Evolutionary conservation across 768 basidiomycete genomes (phyloP), one percentile per base, ranked within the genome.

Genomic region (Mrakia blollopis): DNA sequence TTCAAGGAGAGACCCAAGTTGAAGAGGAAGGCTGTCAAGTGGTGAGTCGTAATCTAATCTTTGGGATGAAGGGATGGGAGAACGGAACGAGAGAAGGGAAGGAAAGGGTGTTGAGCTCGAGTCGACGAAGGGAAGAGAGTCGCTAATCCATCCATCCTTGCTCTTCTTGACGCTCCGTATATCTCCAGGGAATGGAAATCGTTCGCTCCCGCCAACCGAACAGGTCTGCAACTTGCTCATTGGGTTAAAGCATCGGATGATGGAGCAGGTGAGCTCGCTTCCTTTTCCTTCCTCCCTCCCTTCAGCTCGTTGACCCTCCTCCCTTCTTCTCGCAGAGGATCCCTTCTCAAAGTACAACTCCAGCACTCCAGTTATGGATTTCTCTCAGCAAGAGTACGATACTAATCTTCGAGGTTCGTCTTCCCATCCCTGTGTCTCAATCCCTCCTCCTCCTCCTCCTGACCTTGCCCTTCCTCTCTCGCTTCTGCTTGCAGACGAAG

Each of bases 1-100:
- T 87, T 95, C 76, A 94, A 94, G 82, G 91, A 93, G 83, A 91
- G 92, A 79, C 92, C 93, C 4, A 91, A 89, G 79, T 85, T 92
- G 32, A 89, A 89, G 21, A 86, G 86, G 3, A 89, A 87, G 75
- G 87, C 88, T 0, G 68, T 50, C 30, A 76, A 63, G 70, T 76
- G 75, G 75, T 71, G 18, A 23, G 75, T 71, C 35, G 3, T 8
- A 35, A 1, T 65, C 63, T 37, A 6, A 28, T 4, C 16, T 30
- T 8, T n/a, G 32, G 30, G n/a, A 16, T 28, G 18, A 8, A 37
- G 3, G 63, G 13, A 3, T 3, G 28, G 28, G 30, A 13, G 28
- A 32, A 11, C 28, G 70, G n/a, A 18, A 35, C 8, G 44, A 13
- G n/a, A 35, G 30, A 37, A 21, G n/a, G 52, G n/a, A 54, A 54